phyloP scores from a whole-genome alignment of 257 asterid genomes.

The Lithospermum erythrorhizon region DNA sequence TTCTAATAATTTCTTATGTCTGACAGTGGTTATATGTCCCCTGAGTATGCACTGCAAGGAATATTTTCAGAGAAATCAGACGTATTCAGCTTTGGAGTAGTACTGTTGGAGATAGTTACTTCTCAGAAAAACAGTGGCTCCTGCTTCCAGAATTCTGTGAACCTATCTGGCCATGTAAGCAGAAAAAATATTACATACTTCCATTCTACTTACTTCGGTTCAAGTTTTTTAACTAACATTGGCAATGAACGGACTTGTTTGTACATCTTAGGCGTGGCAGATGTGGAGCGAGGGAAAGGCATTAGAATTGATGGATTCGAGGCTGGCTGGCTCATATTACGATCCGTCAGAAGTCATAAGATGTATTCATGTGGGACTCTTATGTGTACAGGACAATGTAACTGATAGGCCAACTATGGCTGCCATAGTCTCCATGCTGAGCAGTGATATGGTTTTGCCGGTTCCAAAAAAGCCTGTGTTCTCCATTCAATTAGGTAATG shows the following conservation, averaged over 20 bases:
- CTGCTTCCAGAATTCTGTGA: slow-evolving; percentile 17
- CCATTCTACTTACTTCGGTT: not conserved
- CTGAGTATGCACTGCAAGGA: slow-evolving; percentile 27
- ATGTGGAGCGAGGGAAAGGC: slow-evolving; percentile 24
- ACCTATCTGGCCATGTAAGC: slow-evolving; percentile 27
- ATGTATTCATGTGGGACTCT: slow-evolving; percentile 24
- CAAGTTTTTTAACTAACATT: not conserved
- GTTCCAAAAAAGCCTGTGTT: slow-evolving; percentile 26
- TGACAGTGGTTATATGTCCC: slow-evolving; percentile 32
- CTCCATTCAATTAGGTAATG: slow-evolving; percentile 4
- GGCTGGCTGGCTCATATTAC: slow-evolving; percentile 7
- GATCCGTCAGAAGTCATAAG: slow-evolving; percentile 10
- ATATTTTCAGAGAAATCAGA: slow-evolving; percentile 21
- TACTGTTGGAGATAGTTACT: slow-evolving; percentile 25
- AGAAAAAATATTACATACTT: not conserved
- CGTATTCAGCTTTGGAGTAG: slow-evolving; percentile 31
- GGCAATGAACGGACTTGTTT: not conserved
- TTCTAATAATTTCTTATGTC: not conserved
- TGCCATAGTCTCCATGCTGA: slow-evolving; percentile 23
- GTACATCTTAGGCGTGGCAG: slow-evolving; percentile 25
- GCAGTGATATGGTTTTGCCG: slow-evolving; percentile 10
- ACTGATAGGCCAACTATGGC: slow-evolving; percentile 30
- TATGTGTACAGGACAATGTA: slow-evolving; percentile 34
- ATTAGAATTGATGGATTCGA: slow-evolving; percentile 21
- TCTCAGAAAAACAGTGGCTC: slow-evolving; percentile 19